Base-by-base conservation (phyloP, 1,284 basidiomycete species). In the Cryptococcus wingfieldii region DNA sequence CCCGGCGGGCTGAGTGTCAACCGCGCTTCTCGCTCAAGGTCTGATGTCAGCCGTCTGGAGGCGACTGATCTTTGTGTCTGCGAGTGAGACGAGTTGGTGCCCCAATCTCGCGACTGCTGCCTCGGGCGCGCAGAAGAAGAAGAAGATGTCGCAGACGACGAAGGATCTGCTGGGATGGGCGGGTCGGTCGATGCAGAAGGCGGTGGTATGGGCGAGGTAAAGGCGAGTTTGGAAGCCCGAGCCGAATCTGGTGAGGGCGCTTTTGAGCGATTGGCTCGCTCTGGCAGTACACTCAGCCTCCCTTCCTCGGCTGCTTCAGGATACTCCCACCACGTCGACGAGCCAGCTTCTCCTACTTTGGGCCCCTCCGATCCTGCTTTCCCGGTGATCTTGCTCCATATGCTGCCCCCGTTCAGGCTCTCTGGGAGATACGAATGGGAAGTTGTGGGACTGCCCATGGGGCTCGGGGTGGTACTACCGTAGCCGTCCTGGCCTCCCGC, bases 221-320 rank as follows among this genome's bases (percentile, higher is more conserved):
- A 66, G 61, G 18, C 63, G 58, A 38, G 62, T 45, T 10, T 65
- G 50, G 58, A 64, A 65, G 25, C 56, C 42, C 58, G 64, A 59
- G 18, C 65, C 25, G 27, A 31, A 14, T 52, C 51, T 28, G 41
- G n/a, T 13, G 28, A 43, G 19, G 50, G 50, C 4, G 27, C 27
- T 16, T 23, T 43, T 9, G 50, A 43, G 43, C 47, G 28, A 37
- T 10, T 37, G n/a, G 27, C 31, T 27, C 47, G 47, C 25, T 50
- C 19, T 41, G 18, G 7, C 6, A 34, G 18, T 37, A 16, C 23
- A 27, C 25, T 25, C 18, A 42, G 41, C 41, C 41, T 23, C 19
- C 41, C 41, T 42, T 23, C 41, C n/a, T 23, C 41, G 41, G 16
- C 41, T 42, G 16, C 41, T n/a, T 42, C 41, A 9, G 41, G 14